Conservation (phyloP, 2,329 filamentous ascomycete species). For the Dactylonectria macrodidyma region DNA sequence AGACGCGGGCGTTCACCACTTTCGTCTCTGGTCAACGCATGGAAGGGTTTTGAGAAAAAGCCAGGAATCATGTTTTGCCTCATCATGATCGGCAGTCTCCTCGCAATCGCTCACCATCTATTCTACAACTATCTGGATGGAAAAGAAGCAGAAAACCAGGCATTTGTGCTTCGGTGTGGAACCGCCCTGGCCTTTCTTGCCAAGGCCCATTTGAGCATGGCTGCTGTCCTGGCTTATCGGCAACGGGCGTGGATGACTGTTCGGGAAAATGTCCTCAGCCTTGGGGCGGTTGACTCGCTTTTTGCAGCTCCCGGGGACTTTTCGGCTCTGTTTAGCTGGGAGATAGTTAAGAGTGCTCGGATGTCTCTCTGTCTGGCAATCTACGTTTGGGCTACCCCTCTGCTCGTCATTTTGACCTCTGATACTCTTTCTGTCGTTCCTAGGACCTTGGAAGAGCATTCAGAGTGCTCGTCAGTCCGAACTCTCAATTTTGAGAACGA, state of each 20-base stretch:
- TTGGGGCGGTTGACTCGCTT: slow-evolving; percentile 32
- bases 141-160: background rate
- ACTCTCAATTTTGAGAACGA: slow-evolving; percentile 24
- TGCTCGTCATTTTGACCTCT: slow-evolving; percentile 30
- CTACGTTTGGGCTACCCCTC: slow-evolving; percentile 31
- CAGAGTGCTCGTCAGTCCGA: slow-evolving; percentile 3
- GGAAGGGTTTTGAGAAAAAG: background rate
- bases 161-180: background rate
- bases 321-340: slow-evolving; percentile 22
- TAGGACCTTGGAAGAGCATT: background rate
- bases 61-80: background rate
- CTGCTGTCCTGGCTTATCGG: slow-evolving; percentile 41
- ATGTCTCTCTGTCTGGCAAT: slow-evolving; percentile 27
- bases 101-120: background rate
- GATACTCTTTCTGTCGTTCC: slow-evolving; percentile 23
- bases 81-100: background rate
- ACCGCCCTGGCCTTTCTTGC: slow-evolving; percentile 40
- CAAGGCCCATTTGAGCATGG: slow-evolving; percentile 41
- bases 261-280: slow-evolving; percentile 40
- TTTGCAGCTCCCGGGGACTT: slow-evolving; percentile 25
- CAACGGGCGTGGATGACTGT: slow-evolving; percentile 44
- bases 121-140: background rate
- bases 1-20: too few species aligned
- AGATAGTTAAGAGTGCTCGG: slow-evolving; percentile 17
- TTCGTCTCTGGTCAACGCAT: too few species aligned